Base-by-base conservation (phyloP, 2,329 filamentous ascomycete genomes). In the Ceratocystis destructans region DNA sequence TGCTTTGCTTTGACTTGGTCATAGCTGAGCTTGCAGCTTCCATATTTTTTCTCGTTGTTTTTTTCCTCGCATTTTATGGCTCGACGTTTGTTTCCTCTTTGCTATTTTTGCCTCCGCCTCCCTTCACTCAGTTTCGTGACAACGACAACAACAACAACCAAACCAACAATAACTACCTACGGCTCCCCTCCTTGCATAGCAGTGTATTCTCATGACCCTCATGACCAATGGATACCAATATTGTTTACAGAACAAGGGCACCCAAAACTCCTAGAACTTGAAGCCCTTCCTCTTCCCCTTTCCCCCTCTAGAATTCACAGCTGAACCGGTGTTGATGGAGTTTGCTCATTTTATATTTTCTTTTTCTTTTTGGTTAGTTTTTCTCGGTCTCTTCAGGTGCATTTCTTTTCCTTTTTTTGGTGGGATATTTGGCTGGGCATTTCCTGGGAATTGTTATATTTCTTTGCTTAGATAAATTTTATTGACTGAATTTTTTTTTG, bases 201-300 rank as follows among this genome's bases (percentile, higher is more conserved):
- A 31, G 55, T 31, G 55, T 59, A 59, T 45, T 66, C 17, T 66
- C 55, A 41, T 66, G 64, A 59, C 28, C 55, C 17, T 66, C 55
- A 41, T 66, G 64, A 59, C 28, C 55, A 59, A 59, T n/a, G 55
- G 55, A 59, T 59, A 59, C 55, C 31, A 33, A 33, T 37, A 10
- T 37, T 33, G 17, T 28, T 55, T 57, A 59, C 55, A 59, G 55
- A 59, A 64, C 45, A 33, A 64, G 28, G 59, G 37, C 33, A 48
- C 15, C 7, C 44, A 64, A 48, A 64, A 64, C 55, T n/a, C 31
- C 33, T 59, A 59, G 55, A 59, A 64, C 50, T 31, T 48, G 64
- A 65, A 59, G 41, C 64, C 53, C 53, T 41, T 41, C 10, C 37
- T 41, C 37, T 41, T 15, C 37, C 12, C 37, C 3, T 2, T 1